Percentiles rank a stretch among this genome's conserved stretches.
These are phyloP conservation scores for Teratosphaeria pseudoeucalypti DNA, from an alignment of 2,329 filamentous ascomycete genomes.

Conservation along the genomic window DNA sequence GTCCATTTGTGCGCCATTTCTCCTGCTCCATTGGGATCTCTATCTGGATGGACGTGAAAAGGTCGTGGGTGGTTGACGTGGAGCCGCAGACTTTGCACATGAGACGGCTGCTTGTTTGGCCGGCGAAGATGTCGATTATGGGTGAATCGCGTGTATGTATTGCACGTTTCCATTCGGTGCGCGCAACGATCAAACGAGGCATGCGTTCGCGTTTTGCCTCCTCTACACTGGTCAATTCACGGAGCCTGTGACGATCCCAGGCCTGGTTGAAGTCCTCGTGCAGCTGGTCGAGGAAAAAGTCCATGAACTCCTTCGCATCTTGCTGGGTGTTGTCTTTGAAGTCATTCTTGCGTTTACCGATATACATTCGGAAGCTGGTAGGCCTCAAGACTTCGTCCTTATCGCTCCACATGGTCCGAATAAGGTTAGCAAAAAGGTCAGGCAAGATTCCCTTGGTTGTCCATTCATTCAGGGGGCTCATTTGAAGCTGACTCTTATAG, in stretches of 20 bases:
- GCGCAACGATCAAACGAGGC: slow-evolving; percentile 54
- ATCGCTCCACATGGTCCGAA: slow-evolving; percentile 53
- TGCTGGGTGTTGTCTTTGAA: slow-evolving; percentile 51
- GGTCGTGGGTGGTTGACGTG: slow-evolving; percentile 57
- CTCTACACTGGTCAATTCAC: slow-evolving; percentile 48
- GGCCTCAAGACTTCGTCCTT: slow-evolving; percentile 39
- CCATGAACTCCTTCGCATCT: slow-evolving; percentile 78
- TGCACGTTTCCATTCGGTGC: slow-evolving; percentile 65
- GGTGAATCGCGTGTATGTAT: slow-evolving; percentile 61
- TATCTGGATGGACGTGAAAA: slow-evolving; percentile 61
- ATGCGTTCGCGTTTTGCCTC: slow-evolving; percentile 51
- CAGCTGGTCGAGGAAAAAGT: slow-evolving; percentile 69
- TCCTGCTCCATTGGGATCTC: slow-evolving; percentile 47
- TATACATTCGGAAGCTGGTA: slow-evolving; percentile 46
- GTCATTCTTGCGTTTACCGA: slow-evolving; percentile 53
- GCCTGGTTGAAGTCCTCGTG: slow-evolving; percentile 75
- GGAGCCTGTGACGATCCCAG: slow-evolving; percentile 49
- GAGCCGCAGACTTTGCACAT: slow-evolving; percentile 51
- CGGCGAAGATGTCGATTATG: slow-evolving; percentile 69
- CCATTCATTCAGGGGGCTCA: slow-evolving; percentile 41
- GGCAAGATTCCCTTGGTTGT: slow-evolving; percentile 54
- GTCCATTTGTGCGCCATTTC: neutral
- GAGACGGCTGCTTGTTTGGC: slow-evolving; percentile 53
- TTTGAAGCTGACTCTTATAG: slow-evolving; percentile 49
- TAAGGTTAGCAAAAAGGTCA: slow-evolving; percentile 50